Percentiles rank a stretch among this genome's conserved stretches.
Conservation (phyloP, 352 stramenopile species). For the Phytopythium ostracodes region DNA sequence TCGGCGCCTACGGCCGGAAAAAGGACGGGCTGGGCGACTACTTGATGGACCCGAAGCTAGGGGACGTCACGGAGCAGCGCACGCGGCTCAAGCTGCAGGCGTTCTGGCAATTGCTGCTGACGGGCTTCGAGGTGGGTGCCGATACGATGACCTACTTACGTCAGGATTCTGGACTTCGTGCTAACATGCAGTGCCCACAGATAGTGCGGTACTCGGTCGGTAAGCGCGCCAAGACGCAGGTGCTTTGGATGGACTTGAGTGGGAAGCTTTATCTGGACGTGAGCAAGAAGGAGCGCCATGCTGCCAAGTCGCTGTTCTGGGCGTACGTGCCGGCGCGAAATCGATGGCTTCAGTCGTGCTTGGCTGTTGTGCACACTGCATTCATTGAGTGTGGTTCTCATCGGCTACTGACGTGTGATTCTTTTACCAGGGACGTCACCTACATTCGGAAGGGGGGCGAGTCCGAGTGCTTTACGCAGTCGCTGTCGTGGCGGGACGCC, state of each 20-base stretch:
- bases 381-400: background rate
- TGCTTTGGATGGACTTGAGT: slow-evolving; percentile 45
- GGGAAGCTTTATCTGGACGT: slow-evolving; percentile 38
- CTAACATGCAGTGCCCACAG: background rate
- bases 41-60: slow-evolving; percentile 15
- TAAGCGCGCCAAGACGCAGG: slow-evolving; percentile 38
- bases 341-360: background rate
- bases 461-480: slow-evolving; percentile 45
- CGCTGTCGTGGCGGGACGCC: slow-evolving; percentile 42
- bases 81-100: slow-evolving; percentile 37
- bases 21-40: slow-evolving; percentile 23
- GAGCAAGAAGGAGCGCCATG: slow-evolving; percentile 41
- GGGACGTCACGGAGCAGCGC: slow-evolving; percentile 27
- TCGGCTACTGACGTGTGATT: background rate
- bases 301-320: slow-evolving; percentile 35
- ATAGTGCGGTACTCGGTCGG: slow-evolving; percentile 45
- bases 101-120: slow-evolving; percentile 53
- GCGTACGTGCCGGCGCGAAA: slow-evolving; percentile 19
- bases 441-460: slow-evolving; percentile 38
- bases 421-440: slow-evolving; percentile 31
- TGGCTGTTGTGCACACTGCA: background rate
- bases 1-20: slow-evolving; percentile 8
- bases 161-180: too few relatives aligned
- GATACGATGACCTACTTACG: too few relatives aligned
- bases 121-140: slow-evolving; percentile 36